Conservation (phyloP, 192 early-diverging fungal species). For the Phlyctochytrium arcticum region DNA sequence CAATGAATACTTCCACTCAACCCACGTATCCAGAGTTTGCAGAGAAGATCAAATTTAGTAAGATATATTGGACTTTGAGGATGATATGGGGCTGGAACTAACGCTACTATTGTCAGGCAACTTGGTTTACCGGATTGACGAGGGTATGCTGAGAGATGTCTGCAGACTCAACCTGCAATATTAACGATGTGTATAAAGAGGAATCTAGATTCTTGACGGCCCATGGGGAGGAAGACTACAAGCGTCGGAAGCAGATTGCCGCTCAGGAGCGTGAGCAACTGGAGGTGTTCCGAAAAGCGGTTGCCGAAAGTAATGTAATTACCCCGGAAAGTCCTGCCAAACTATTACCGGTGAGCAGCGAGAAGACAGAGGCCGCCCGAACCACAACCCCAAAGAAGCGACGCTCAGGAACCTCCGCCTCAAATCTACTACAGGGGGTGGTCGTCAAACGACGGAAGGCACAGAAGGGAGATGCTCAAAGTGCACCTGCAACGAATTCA, state of each 20-base stretch:
- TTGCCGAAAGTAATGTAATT: no score
- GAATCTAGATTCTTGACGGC: constrained; percentile 12
- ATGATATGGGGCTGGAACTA: no score
- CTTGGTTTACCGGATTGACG: constrained; percentile 15
- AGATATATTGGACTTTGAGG: no score
- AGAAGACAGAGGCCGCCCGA: neutral
- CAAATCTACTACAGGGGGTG: constrained; percentile 13
- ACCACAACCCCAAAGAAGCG: neutral
- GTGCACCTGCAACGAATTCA: no score
- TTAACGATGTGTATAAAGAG: neutral
- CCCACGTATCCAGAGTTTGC: constrained; percentile 9
- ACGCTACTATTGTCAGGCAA: constrained; percentile 7
- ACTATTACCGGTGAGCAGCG: neutral
- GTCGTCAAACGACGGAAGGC: no score
- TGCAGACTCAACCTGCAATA: no score
- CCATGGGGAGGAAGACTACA: constrained; percentile 8
- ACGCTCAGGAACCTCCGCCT: no score
- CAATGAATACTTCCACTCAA: neutral
- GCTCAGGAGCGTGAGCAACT: constrained; percentile 5
- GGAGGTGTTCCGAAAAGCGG: constrained; percentile 17
- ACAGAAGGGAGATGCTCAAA: no score
- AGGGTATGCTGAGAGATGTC: no score
- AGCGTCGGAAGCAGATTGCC: constrained; percentile 7
- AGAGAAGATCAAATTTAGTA: constrained; percentile 17
- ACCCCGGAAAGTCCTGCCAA: neutral